Conservation (phyloP, 2,329 filamentous ascomycete genomes). For the Ceratocystis colombiana region DNA sequence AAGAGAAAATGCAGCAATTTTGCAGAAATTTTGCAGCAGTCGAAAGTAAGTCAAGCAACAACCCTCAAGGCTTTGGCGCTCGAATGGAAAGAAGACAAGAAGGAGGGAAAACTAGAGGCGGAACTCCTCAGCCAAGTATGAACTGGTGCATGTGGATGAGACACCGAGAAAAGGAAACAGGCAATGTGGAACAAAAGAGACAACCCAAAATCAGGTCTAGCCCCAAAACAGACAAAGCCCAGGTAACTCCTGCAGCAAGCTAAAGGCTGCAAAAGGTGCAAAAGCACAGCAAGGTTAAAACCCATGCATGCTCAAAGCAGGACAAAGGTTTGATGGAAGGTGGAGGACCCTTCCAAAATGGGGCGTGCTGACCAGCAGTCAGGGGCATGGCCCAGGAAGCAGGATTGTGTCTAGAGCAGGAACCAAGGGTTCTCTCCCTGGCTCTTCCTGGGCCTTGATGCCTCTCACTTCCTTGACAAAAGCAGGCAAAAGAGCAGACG, state of each 20-base stretch:
- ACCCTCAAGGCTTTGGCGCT: neutral
- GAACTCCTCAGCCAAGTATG: neutral
- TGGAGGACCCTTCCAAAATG: constrained; percentile 14
- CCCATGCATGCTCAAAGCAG: constrained; percentile 9
- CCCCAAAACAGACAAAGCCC: constrained; percentile 13
- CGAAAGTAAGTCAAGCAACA: neutral
- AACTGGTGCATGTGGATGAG: constrained; percentile 3
- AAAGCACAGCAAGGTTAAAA: neutral
- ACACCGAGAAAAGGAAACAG: constrained; percentile 13
- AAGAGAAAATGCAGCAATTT: neutral
- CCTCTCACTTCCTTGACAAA: neutral
- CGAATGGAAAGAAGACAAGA: neutral
- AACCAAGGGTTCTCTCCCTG: constrained; percentile 8
- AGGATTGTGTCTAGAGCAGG: constrained; percentile 13
- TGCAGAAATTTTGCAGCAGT: neutral
- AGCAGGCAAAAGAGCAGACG: neutral
- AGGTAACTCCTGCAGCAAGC: neutral
- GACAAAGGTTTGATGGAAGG: constrained; percentile 8
- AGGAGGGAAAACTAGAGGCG: neutral
- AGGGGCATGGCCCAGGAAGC: constrained; percentile 3
- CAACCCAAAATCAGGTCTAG: constrained; percentile 6
- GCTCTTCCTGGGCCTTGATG: neutral
- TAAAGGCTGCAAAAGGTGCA: no score
- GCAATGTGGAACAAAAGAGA: constrained; percentile 12
- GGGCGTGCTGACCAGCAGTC: neutral